Percentiles rank a stretch among this genome's conserved stretches.
Evolutionary conservation across 345 rosid species (phyloP).

Genomic region (Ricinus communis): DNA sequence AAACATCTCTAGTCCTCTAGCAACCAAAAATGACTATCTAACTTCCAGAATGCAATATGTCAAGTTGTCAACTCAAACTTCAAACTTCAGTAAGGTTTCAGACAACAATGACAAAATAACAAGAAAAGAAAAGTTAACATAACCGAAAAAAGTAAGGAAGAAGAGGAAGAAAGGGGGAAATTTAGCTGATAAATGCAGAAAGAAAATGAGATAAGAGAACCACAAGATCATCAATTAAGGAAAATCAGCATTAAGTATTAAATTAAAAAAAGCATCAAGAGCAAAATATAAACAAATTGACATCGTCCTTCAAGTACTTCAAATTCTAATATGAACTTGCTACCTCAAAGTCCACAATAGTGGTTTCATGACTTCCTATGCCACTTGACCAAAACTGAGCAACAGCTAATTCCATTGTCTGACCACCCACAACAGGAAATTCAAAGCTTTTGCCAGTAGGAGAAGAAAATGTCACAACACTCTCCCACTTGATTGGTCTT

Average conservation of each 20-base stretch:
- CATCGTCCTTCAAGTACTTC: no score
- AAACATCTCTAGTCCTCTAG: not conserved
- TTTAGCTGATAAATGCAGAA: not conserved
- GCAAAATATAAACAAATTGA: not conserved
- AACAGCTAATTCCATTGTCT: constrained; percentile 85
- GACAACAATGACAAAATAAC: not conserved
- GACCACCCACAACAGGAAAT: constrained; percentile 82
- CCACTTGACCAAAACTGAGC: constrained; percentile 99
- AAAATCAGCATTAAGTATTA: not conserved
- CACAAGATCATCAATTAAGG: not conserved
- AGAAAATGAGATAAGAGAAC: not conserved
- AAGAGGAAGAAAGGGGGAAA: not conserved
- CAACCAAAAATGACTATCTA: not conserved
- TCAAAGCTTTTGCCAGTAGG: constrained; percentile 77
- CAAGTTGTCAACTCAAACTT: not conserved
- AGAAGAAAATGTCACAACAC: constrained; percentile 65
- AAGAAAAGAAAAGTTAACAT: not conserved
- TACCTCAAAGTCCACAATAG: constrained; percentile 94
- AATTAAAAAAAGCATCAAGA: not conserved
- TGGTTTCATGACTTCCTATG: constrained; percentile 79
- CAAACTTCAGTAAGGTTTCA: not conserved
- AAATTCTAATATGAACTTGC: not conserved
- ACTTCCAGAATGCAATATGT: not conserved
- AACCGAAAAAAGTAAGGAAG: not conserved
- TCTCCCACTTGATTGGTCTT: constrained; percentile 96